These are phyloP conservation scores for Gracilaria caudata DNA, from an alignment of 23 red algal genomes.

Conservation along the genomic window DNA sequence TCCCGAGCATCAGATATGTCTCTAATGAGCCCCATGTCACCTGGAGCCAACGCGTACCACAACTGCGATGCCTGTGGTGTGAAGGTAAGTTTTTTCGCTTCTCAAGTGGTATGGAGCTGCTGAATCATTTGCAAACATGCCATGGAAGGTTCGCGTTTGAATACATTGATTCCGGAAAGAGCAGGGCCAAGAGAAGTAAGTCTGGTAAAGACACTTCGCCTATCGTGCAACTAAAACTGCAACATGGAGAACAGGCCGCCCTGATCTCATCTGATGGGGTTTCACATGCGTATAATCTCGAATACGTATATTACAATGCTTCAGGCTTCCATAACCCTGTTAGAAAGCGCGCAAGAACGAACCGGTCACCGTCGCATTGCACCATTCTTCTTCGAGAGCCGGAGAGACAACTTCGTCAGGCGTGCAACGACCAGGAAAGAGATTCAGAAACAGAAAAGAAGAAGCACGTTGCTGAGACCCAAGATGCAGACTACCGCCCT, in stretches of 20 bases:
- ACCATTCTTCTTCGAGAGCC: slow-evolving; percentile 11
- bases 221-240: not conserved
- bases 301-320: slow-evolving; percentile 3
- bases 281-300: not conserved
- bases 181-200: not conserved
- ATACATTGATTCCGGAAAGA: not conserved
- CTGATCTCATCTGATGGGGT: slow-evolving; percentile 17
- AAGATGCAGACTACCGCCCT: slow-evolving; percentile 8
- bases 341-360: not conserved
- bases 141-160: slow-evolving; percentile 42
- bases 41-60: slow-evolving; percentile 3
- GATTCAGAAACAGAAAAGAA: not conserved
- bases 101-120: slow-evolving; percentile 15
- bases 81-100: slow-evolving; percentile 44
- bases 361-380: not conserved
- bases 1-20: slow-evolving; percentile 25
- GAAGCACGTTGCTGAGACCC: not conserved
- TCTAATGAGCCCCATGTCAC: slow-evolving; percentile 7
- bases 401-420: not conserved
- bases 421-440: not conserved
- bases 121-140: slow-evolving; percentile 38
- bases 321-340: slow-evolving; percentile 1
- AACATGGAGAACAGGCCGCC: not conserved
- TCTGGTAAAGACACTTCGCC: not conserved
- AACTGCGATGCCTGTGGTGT: slow-evolving; percentile 58